Percentiles rank a stretch among this genome's conserved stretches.
Evolutionary conservation across 192 early-diverging fungal genomes (phyloP).

Genomic region (Coemansia sp.): DNA sequence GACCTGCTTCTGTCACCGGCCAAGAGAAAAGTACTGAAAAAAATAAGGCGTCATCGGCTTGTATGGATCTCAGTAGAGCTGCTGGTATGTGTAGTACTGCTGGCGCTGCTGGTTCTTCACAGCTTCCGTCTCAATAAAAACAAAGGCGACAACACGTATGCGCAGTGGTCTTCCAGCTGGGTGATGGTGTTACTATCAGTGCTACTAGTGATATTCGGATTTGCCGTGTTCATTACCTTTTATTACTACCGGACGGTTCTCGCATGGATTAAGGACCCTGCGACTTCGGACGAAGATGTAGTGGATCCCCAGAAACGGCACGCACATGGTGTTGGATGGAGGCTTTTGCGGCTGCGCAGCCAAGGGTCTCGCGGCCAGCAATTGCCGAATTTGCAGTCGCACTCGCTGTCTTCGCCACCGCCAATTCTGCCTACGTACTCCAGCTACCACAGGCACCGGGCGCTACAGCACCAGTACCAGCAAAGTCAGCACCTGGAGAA

Average conservation of each 20-base stretch:
- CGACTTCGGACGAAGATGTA: slow-evolving; percentile 32
- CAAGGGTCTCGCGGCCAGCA: neutral
- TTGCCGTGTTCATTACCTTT: slow-evolving; percentile 39
- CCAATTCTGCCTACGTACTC: neutral
- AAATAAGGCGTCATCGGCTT: slow-evolving; percentile 19
- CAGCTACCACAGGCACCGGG: neutral
- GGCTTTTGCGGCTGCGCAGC: slow-evolving; percentile 6
- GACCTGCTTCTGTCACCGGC: slow-evolving; percentile 14
- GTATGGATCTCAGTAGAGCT: slow-evolving; percentile 36
- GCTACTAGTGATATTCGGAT: slow-evolving; percentile 34
- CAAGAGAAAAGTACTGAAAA: slow-evolving; percentile 29
- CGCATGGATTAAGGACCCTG: slow-evolving; percentile 31
- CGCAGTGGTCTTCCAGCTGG: slow-evolving; percentile 54
- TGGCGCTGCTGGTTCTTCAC: slow-evolving; percentile 45
- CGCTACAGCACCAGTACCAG: slow-evolving; percentile 9
- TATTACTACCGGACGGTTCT: slow-evolving; percentile 45
- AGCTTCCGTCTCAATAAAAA: slow-evolving; percentile 42
- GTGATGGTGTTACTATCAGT: slow-evolving; percentile 51
- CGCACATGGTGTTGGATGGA: slow-evolving; percentile 9
- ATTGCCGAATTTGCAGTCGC: slow-evolving; percentile 4
- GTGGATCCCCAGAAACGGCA: slow-evolving; percentile 12
- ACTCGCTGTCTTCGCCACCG: neutral
- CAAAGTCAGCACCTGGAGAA: neutral
- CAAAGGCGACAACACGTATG: slow-evolving; percentile 33
- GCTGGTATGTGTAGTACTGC: slow-evolving; percentile 25